Conservation (phyloP, 139 green algal genomes). For the Chlorella sp. region DNA sequence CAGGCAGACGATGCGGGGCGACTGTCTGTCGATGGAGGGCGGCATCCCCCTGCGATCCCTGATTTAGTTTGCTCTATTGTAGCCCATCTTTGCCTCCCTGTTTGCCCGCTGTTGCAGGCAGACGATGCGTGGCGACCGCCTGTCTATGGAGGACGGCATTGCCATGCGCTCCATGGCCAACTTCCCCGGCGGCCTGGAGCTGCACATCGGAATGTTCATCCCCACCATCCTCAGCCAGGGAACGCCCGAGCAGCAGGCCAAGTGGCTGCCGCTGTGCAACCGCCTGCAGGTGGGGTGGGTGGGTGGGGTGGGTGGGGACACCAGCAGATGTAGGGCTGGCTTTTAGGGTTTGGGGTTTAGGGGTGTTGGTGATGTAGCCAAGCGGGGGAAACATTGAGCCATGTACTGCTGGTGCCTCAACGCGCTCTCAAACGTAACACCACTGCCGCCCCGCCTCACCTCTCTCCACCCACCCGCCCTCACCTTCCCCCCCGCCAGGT, state of each 20-base stretch:
- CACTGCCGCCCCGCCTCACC: background rate
- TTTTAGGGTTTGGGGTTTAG: too few relatives aligned
- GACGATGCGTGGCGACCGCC: slow-evolving; percentile 71
- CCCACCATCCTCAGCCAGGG: slow-evolving; percentile 90
- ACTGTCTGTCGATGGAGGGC: slow-evolving; percentile 80
- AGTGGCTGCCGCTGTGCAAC: slow-evolving; percentile 88
- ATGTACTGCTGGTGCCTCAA: too few relatives aligned
- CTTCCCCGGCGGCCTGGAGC: slow-evolving; percentile 87
- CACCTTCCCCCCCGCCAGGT: slow-evolving; percentile 42
- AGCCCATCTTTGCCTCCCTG: background rate
- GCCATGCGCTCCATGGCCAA: slow-evolving; percentile 79
- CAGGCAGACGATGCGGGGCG: slow-evolving; percentile 78
- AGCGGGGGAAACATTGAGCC: too few relatives aligned
- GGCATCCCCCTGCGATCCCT: slow-evolving; percentile 76
- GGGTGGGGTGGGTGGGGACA: background rate
- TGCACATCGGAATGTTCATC: slow-evolving; percentile 98
- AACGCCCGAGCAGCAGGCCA: slow-evolving; percentile 87
- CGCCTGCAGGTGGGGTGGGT: slow-evolving; percentile 46
- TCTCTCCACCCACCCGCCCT: background rate
- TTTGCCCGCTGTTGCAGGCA: slow-evolving; percentile 60
- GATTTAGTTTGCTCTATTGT: slow-evolving; percentile 50
- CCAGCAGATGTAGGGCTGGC: background rate
- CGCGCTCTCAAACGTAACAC: too few relatives aligned
- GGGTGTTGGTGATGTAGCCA: too few relatives aligned
- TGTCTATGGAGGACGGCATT: slow-evolving; percentile 81